Evolutionary conservation across 2,329 filamentous ascomycete genomes (phyloP).

Genomic region (Penicillium sp.): DNA sequence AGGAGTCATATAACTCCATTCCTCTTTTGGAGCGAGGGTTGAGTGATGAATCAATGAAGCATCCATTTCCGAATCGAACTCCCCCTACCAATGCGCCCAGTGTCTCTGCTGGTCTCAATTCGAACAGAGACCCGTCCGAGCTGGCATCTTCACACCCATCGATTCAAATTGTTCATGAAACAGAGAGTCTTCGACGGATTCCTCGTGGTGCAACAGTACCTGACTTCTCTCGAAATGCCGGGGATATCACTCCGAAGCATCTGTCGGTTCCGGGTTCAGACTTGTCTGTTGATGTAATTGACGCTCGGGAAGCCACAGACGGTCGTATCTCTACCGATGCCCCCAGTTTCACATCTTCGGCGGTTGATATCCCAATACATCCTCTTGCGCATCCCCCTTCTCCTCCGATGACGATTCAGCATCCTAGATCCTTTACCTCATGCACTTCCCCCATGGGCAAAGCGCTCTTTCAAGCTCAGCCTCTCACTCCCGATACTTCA

Average conservation of each 20-base stretch:
- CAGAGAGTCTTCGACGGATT: constrained; percentile 48
- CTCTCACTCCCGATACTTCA: constrained; percentile 42
- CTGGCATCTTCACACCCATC: constrained; percentile 44
- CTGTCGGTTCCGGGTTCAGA: constrained; percentile 51
- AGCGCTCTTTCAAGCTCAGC: constrained; percentile 31
- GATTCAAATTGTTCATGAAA: constrained; percentile 48
- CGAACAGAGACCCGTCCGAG: constrained; percentile 26
- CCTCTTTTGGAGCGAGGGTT: constrained; percentile 66
- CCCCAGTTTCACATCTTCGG: constrained; percentile 33
- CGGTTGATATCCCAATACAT: constrained; percentile 40
- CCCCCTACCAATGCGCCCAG: constrained; percentile 20
- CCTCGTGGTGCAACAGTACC: constrained; percentile 42
- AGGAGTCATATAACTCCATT: constrained; percentile 69
- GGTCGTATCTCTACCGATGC: constrained; percentile 31
- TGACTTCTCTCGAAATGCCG: constrained; percentile 21
- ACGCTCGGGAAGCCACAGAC: constrained; percentile 33
- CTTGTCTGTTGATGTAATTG: constrained; percentile 48
- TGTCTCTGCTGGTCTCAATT: constrained; percentile 24
- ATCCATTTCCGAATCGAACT: constrained; percentile 28
- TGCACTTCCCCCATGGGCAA: constrained; percentile 29
- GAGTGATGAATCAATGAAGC: constrained; percentile 46
- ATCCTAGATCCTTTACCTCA: constrained; percentile 33
- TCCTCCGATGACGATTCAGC: constrained; percentile 42
- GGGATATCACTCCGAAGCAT: constrained; percentile 45
- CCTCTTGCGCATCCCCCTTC: constrained; percentile 44